These are phyloP conservation scores for Pseudocercospora macadamiae DNA, from an alignment of 2,329 filamentous ascomycete genomes.

Conservation along the genomic window DNA sequence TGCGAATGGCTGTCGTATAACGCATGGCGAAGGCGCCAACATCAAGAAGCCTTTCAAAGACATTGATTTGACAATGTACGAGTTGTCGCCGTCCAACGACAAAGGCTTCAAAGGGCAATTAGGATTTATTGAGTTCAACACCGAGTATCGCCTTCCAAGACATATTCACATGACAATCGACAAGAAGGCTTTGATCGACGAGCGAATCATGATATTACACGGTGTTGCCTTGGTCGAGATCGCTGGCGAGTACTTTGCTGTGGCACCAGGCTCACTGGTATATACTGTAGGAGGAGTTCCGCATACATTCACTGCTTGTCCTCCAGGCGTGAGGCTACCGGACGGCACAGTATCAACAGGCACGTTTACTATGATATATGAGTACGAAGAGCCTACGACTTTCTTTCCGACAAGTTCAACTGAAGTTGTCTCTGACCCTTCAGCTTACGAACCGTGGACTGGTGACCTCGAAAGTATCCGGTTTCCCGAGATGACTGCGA, in stretches of 20 bases:
- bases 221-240: slow-evolving; percentile 28
- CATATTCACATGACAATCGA: slow-evolving; percentile 30
- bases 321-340: slow-evolving; percentile 26
- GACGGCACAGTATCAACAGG: slow-evolving; percentile 26
- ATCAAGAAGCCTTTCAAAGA: slow-evolving; percentile 30
- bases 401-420: slow-evolving; percentile 28
- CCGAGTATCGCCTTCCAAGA: slow-evolving; percentile 26
- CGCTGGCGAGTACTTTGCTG: slow-evolving; percentile 23
- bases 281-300: slow-evolving; percentile 28
- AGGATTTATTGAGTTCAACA: slow-evolving; percentile 28
- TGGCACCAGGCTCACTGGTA: slow-evolving; percentile 28
- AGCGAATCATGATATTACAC: slow-evolving; percentile 29
- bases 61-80: slow-evolving; percentile 27
- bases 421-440: slow-evolving; percentile 13
- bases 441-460: slow-evolving; percentile 24
- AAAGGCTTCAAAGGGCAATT: slow-evolving; percentile 26
- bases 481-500: slow-evolving; percentile 23
- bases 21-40: slow-evolving; percentile 25
- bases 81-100: slow-evolving; percentile 25
- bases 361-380: slow-evolving; percentile 31
- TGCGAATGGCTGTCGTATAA: slow-evolving; percentile 26
- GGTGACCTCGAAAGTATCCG: slow-evolving; percentile 27
- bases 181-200: slow-evolving; percentile 22
- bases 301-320: slow-evolving; percentile 31
- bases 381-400: slow-evolving; percentile 29